These are phyloP conservation scores for Wickerhamomyces queroliae DNA, from an alignment of 805 yeast species.

Conservation along the genomic window DNA sequence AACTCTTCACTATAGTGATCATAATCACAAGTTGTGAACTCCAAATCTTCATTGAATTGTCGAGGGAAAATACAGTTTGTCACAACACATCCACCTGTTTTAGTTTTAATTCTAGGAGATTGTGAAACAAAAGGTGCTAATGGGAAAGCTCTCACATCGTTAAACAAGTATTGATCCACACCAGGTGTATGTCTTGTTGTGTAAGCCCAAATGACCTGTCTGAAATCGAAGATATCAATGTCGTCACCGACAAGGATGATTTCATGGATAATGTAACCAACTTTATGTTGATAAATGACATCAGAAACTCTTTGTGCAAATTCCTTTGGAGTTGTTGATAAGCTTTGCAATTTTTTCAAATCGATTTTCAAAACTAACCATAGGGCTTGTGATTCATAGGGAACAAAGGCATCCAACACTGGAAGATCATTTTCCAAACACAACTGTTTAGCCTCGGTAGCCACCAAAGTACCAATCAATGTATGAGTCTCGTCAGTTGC, in stretches of 20 bases:
- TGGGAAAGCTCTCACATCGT: slow-evolving; percentile 16
- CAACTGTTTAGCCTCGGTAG: slow-evolving; percentile 14
- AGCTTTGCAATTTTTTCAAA: slow-evolving; percentile 15
- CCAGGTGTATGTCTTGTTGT: slow-evolving; percentile 23
- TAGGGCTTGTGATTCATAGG: slow-evolving; percentile 22
- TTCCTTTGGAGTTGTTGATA: slow-evolving; percentile 16
- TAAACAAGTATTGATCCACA: slow-evolving; percentile 16
- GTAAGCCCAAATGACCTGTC: slow-evolving; percentile 23
- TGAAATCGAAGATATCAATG: slow-evolving; percentile 23
- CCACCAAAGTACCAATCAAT: slow-evolving; percentile 19
- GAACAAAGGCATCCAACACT: slow-evolving; percentile 20
- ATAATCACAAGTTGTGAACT: slow-evolving; percentile 18
- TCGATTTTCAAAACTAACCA: slow-evolving; percentile 20
- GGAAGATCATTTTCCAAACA: slow-evolving; percentile 8
- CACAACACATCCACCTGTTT: slow-evolving; percentile 21
- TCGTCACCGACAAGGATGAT: slow-evolving; percentile 23
- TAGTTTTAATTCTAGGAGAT: slow-evolving; percentile 5
- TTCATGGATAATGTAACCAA: slow-evolving; percentile 19
- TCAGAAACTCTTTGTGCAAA: slow-evolving; percentile 19
- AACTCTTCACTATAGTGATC: slow-evolving; percentile 5
- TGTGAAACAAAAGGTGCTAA: slow-evolving; percentile 22
- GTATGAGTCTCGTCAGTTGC: slow-evolving; percentile 25
- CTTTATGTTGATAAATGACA: slow-evolving; percentile 10
- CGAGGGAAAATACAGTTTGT: slow-evolving; percentile 21
- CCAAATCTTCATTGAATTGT: slow-evolving; percentile 14